Percentiles rank a stretch among this genome's conserved stretches.
Conservation (phyloP, 1,284 basidiomycete species). For the Neonothopanus nambi region DNA sequence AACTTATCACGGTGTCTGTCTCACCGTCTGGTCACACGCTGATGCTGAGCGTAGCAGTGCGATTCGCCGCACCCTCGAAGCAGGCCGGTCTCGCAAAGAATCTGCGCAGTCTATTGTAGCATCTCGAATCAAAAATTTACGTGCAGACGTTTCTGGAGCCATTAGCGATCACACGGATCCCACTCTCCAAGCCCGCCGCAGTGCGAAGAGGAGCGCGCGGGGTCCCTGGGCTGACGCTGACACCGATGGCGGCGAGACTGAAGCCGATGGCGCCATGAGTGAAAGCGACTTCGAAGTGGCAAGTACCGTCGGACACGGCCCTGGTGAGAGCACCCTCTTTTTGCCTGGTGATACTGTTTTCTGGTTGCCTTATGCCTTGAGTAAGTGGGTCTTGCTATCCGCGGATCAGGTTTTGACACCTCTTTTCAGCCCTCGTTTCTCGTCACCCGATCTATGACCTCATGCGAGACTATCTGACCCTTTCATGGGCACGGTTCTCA, state of each 20-base stretch:
- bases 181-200: slow-evolving; percentile 52
- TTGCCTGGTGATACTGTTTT: slow-evolving; percentile 87
- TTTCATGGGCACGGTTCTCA: slow-evolving; percentile 91
- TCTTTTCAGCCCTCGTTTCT: slow-evolving; percentile 72
- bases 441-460: slow-evolving; percentile 91
- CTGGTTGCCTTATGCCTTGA: slow-evolving; percentile 90
- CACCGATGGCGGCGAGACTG: slow-evolving; percentile 67
- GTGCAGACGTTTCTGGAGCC: slow-evolving; percentile 49
- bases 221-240: slow-evolving; percentile 79
- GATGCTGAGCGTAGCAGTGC: slow-evolving; percentile 82
- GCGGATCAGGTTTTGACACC: background rate
- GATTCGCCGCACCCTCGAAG: slow-evolving; percentile 80
- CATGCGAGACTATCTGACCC: slow-evolving; percentile 89
- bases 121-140: slow-evolving; percentile 62
- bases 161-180: slow-evolving; percentile 49
- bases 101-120: slow-evolving; percentile 71
- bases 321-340: slow-evolving; percentile 84
- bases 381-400: slow-evolving; percentile 48
- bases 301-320: slow-evolving; percentile 74
- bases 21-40: slow-evolving; percentile 93
- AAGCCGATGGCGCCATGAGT: slow-evolving; percentile 70
- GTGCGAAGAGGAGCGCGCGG: slow-evolving; percentile 54
- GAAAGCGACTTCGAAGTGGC: slow-evolving; percentile 83
- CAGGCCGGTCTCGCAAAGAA: slow-evolving; percentile 73
- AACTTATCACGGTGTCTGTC: slow-evolving; percentile 86